Evolutionary conservation across 2,329 filamentous ascomycete genomes (phyloP).

Genomic region (Stemphylium beticola): DNA sequence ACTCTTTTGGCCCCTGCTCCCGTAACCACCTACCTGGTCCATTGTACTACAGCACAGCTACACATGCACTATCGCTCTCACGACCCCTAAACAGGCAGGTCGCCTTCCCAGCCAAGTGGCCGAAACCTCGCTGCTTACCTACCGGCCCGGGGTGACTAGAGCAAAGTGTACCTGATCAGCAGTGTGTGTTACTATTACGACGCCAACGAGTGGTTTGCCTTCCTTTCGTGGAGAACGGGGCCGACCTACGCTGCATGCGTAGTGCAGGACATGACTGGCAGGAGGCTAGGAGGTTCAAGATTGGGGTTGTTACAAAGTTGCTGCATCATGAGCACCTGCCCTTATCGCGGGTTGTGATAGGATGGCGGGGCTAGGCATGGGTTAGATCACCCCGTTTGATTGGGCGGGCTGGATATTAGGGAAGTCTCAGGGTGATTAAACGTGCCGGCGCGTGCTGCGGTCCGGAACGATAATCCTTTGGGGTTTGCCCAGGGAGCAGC

Average conservation of each 20-base stretch:
- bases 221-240: constrained; percentile 32
- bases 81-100: constrained; percentile 38
- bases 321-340: constrained; percentile 27
- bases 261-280: constrained; percentile 20
- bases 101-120: constrained; percentile 23
- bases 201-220: constrained; percentile 27
- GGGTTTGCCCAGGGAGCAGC: constrained; percentile 19
- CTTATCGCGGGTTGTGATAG: constrained; percentile 40
- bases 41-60: constrained; percentile 3
- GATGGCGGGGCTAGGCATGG: constrained; percentile 18
- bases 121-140: constrained; percentile 23
- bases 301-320: constrained; percentile 24
- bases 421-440: constrained; percentile 16
- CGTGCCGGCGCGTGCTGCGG: constrained; percentile 24
- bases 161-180: constrained; percentile 29
- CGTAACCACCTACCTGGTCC: constrained; percentile 9
- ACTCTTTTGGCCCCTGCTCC: constrained; percentile 13
- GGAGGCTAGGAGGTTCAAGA: constrained; percentile 7
- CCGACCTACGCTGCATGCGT: constrained; percentile 36
- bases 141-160: constrained; percentile 12
- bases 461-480: constrained; percentile 23
- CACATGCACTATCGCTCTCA: constrained; percentile 23
- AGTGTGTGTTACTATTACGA: constrained; percentile 8
- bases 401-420: constrained; percentile 24
- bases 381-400: constrained; percentile 32